These are phyloP conservation scores for Colletotrichum orchidophilum DNA, from an alignment of 2,329 filamentous ascomycete genomes.

Conservation along the genomic window DNA sequence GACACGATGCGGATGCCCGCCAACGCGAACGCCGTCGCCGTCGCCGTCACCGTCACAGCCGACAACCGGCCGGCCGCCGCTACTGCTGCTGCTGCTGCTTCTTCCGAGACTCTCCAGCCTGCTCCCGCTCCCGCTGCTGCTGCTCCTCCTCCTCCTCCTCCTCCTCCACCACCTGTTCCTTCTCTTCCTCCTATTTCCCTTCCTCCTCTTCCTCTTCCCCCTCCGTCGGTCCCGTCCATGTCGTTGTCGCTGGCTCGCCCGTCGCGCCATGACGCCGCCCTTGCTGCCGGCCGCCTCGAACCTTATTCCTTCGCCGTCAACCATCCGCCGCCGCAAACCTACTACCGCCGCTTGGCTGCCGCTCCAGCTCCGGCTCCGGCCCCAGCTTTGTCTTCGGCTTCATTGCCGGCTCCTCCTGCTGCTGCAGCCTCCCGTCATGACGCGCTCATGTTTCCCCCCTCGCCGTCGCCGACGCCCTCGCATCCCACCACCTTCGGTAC, in stretches of 20 bases:
- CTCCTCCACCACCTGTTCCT: no score
- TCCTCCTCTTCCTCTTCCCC: background rate
- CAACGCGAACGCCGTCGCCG: conserved; percentile 8
- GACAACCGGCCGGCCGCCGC: conserved; percentile 4
- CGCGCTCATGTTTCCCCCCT: conserved; percentile 24
- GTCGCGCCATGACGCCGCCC: conserved; percentile 19
- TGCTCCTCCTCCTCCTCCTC: background rate
- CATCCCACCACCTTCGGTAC: conserved; percentile 6
- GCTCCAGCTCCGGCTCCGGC: conserved; percentile 2
- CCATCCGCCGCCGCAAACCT: conserved; percentile 1
- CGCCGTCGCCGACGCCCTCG: conserved; percentile 28
- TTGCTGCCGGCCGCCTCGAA: conserved; percentile 1
- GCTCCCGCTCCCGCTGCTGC: background rate
- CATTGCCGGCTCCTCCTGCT: background rate
- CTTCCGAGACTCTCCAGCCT: background rate
- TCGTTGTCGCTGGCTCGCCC: conserved; percentile 5
- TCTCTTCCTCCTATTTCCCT: no score
- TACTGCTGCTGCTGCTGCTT: background rate
- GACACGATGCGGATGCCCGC: conserved; percentile 33
- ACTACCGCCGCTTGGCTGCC: conserved; percentile 15
- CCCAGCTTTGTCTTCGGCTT: background rate
- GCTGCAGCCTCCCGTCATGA: conserved; percentile 9
- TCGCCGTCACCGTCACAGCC: conserved; percentile 3
- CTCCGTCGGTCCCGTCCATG: background rate
- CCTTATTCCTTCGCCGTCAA: background rate